phyloP scores from a whole-genome alignment of 495 filamentous ascomycete species.

The Aspergillus steynii region DNA sequence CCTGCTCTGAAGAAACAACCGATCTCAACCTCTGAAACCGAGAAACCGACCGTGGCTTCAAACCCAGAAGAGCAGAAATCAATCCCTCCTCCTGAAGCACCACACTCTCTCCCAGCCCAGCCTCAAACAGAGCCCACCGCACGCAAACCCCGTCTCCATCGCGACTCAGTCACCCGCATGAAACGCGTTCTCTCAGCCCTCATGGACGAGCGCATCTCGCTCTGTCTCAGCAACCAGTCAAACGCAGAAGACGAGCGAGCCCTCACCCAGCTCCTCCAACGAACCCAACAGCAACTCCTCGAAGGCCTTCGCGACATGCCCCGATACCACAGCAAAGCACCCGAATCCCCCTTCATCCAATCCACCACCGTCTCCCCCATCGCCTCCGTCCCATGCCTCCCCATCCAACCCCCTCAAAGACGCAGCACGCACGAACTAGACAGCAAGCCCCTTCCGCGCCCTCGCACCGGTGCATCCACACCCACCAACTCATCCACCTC shows the following conservation, averaged over 20 bases:
- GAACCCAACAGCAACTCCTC: neutral
- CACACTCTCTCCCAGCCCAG: neutral
- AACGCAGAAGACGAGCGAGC: neutral
- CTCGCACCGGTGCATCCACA: neutral
- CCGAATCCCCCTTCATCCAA: neutral
- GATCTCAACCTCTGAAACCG: neutral
- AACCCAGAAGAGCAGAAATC: neutral
- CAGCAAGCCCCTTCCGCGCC: neutral
- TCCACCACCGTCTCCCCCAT: neutral
- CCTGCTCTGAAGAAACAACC: neutral
- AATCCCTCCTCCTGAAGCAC: neutral
- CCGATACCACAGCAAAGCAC: neutral
- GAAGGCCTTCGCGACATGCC: slow-evolving; percentile 2
- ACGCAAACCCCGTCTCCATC: neutral
- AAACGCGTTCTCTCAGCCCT: slow-evolving; percentile 9
- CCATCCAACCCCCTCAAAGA: neutral
- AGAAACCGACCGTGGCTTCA: too few species aligned
- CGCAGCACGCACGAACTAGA: slow-evolving; percentile 8
- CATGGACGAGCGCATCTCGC: slow-evolving; percentile 8
- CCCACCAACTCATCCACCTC: neutral
- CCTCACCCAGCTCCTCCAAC: neutral
- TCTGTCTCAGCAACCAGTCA: slow-evolving; percentile 1
- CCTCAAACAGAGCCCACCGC: neutral
- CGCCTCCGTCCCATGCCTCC: neutral
- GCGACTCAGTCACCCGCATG: slow-evolving; percentile 5